A percentile compares a stretch with the other conserved stretches of the same genome.
Evolutionary conservation across 1,284 basidiomycete genomes (phyloP).

Genomic region (Boletus semigastroideus): DNA sequence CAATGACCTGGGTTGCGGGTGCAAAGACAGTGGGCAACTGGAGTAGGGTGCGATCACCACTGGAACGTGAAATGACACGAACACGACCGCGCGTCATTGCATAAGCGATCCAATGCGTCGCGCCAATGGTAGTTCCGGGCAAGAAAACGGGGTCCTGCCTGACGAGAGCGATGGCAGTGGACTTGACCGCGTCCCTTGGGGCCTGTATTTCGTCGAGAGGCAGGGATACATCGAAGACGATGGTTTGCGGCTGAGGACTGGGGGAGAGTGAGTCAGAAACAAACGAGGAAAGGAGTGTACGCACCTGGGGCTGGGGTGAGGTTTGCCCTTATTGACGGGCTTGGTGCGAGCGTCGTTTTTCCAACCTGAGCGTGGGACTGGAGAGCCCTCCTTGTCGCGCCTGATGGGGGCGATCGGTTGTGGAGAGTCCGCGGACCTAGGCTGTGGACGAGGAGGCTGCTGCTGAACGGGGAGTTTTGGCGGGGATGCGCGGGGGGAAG

Average conservation of each 20-base stretch:
- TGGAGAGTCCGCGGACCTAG: constrained; percentile 45
- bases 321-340: constrained; percentile 45
- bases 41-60: constrained; percentile 78
- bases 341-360: constrained; percentile 43
- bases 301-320: constrained; percentile 56
- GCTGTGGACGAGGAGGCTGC: constrained; percentile 41
- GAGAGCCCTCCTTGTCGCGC: constrained; percentile 69
- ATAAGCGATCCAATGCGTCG: constrained; percentile 85
- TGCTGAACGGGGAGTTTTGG: constrained; percentile 53
- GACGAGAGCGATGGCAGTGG: constrained; percentile 80
- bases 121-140: constrained; percentile 80
- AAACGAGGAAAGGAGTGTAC: constrained; percentile 11
- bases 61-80: constrained; percentile 80
- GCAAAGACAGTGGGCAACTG: constrained; percentile 70
- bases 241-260: constrained; percentile 59
- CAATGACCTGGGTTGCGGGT: constrained; percentile 60
- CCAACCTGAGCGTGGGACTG: constrained; percentile 53
- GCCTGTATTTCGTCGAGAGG: constrained; percentile 71
- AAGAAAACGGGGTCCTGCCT: constrained; percentile 79
- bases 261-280: constrained; percentile 6
- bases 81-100: constrained; percentile 89
- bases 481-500: constrained; percentile 64
- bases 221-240: constrained; percentile 74
- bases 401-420: constrained; percentile 42
- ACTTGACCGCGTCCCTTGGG: constrained; percentile 68